These are phyloP conservation scores for Aurantiochytrium sp. DNA, from an alignment of 108 stramenopile genomes.

Conservation along the genomic window DNA sequence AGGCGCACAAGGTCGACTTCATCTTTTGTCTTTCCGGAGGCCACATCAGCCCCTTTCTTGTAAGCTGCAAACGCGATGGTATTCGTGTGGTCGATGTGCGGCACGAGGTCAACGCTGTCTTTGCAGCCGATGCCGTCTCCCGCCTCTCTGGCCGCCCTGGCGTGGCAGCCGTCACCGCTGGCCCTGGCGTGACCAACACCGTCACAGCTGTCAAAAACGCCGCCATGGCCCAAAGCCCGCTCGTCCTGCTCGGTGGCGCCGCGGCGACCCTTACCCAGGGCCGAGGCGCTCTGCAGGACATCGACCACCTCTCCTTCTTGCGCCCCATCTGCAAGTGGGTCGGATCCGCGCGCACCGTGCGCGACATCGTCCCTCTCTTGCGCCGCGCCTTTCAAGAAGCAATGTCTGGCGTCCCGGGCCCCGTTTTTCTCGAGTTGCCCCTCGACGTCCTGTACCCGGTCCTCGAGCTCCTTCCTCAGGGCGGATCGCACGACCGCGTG, in stretches of 20 bases:
- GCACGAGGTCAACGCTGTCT: constrained; percentile 1
- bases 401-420: background rate
- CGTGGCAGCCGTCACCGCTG: constrained; percentile 6
- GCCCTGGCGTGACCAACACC: constrained; percentile 9
- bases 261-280: constrained; percentile 1
- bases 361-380: background rate
- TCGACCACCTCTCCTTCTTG: background rate
- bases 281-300: constrained; percentile 9
- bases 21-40: background rate
- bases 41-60: constrained; percentile 12
- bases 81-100: background rate
- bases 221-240: constrained; percentile 19
- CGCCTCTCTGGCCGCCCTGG: background rate
- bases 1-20: background rate
- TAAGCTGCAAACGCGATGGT: background rate
- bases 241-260: background rate
- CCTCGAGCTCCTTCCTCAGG: background rate
- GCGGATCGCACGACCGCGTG: constrained; percentile 5
- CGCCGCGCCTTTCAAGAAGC: constrained; percentile 7
- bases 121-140: background rate
- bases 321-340: background rate
- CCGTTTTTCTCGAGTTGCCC: background rate
- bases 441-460: constrained; percentile 14
- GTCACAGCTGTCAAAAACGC: constrained; percentile 1
- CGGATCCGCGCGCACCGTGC: background rate